A percentile compares a stretch with the other conserved stretches of the same genome.
phyloP scores from a whole-genome alignment of 1,284 basidiomycete genomes.

The Austroboletus novae-zelandiae region DNA sequence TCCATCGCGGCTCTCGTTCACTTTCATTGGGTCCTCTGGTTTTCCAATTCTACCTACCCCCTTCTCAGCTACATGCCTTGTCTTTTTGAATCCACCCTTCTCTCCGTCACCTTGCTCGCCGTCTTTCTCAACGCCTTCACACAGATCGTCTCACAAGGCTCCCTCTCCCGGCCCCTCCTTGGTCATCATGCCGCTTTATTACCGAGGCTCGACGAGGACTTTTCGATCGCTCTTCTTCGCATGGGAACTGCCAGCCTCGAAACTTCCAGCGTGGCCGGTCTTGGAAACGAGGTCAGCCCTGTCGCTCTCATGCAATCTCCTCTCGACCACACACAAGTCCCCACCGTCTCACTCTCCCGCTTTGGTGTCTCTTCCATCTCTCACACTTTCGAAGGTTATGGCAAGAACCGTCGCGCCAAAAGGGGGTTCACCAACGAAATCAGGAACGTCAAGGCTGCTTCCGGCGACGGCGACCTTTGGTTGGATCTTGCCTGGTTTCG shows the following conservation, averaged over 20 bases:
- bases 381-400: conserved; percentile 24
- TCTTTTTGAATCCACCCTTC: conserved; percentile 61
- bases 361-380: conserved; percentile 40
- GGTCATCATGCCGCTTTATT: conserved; percentile 43
- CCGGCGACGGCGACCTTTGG: conserved; percentile 39
- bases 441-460: conserved; percentile 39
- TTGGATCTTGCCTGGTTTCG: conserved; percentile 46
- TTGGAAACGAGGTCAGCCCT: conserved; percentile 68
- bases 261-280: conserved; percentile 64
- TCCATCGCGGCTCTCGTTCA: conserved; percentile 59
- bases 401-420: conserved; percentile 14
- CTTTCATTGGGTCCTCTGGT: conserved; percentile 62
- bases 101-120: conserved; percentile 54
- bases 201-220: conserved; percentile 67
- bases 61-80: conserved; percentile 71
- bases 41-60: conserved; percentile 52
- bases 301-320: conserved; percentile 37
- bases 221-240: conserved; percentile 64
- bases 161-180: conserved; percentile 45
- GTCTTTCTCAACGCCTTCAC: conserved; percentile 57
- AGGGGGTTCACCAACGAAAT: conserved; percentile 52
- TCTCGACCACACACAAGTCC: conserved; percentile 17
- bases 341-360: conserved; percentile 44
- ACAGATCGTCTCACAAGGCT: conserved; percentile 59
- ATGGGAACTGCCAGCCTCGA: conserved; percentile 73